A percentile compares a stretch with the other conserved stretches of the same genome.
These are phyloP conservation scores for Taphrina deformans DNA, from an alignment of 1,139 yeast species.

Conservation along the genomic window DNA sequence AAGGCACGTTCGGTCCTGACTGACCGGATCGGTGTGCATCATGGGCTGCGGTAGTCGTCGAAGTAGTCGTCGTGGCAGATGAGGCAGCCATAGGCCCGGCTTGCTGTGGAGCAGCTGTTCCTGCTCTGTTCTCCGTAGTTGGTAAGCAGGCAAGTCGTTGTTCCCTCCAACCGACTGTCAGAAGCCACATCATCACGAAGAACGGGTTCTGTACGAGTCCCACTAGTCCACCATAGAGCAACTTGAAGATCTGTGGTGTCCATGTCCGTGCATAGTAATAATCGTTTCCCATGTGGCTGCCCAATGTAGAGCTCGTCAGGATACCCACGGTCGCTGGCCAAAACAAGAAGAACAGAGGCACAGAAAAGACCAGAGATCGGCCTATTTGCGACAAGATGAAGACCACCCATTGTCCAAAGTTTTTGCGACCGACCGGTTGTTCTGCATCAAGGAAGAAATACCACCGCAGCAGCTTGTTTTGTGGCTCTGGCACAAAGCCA, in stretches of 20 bases:
- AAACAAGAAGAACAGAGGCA: constrained; percentile 10
- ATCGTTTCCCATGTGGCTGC: constrained; percentile 14
- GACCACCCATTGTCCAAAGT: constrained; percentile 17
- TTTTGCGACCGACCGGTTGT: constrained; percentile 11
- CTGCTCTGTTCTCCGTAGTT: neutral
- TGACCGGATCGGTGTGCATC: neutral
- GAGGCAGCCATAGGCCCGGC: too few species aligned
- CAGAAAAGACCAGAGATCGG: constrained; percentile 13
- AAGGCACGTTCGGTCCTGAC: neutral
- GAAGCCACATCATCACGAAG: constrained; percentile 28
- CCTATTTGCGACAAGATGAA: constrained; percentile 12
- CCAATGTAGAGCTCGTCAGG: constrained; percentile 16
- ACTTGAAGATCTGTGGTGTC: constrained; percentile 34
- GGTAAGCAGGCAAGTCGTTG: neutral
- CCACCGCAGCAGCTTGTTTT: constrained; percentile 17
- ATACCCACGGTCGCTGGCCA: constrained; percentile 29
- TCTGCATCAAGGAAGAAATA: constrained; percentile 28
- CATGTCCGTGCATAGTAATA: constrained; percentile 27
- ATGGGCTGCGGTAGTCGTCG: neutral
- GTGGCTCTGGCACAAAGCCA: constrained; percentile 25
- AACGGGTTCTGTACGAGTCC: constrained; percentile 29
- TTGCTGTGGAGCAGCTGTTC: neutral
- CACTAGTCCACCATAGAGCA: constrained; percentile 33
- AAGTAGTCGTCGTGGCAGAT: neutral
- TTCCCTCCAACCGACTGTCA: constrained; percentile 29